phyloP scores from a whole-genome alignment of 2,329 filamentous ascomycete species.

The Neofusicoccum ribis region DNA sequence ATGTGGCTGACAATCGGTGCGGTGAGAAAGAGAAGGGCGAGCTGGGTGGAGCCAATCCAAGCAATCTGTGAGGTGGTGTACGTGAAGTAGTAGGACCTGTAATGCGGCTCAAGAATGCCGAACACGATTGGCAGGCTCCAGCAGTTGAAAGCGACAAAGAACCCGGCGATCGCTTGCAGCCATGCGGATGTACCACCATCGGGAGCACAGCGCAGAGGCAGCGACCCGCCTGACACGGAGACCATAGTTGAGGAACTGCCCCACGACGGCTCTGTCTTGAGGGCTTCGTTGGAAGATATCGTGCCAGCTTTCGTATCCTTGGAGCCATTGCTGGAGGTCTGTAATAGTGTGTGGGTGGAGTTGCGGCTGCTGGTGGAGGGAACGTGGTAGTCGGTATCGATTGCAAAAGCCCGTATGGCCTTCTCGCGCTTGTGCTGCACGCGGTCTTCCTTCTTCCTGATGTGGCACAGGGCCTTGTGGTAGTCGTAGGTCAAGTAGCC shows the following conservation, averaged over 20 bases:
- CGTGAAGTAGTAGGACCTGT: constrained; percentile 25
- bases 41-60: constrained; percentile 39
- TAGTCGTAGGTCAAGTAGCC: neutral
- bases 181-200: neutral
- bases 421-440: neutral
- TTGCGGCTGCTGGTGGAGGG: neutral
- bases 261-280: neutral
- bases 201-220: neutral
- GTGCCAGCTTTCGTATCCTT: neutral
- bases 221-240: neutral
- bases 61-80: constrained; percentile 30
- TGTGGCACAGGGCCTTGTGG: neutral
- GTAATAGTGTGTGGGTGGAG: neutral
- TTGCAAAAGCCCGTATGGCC: neutral
- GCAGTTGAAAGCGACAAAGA: constrained; percentile 23
- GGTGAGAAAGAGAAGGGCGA: constrained; percentile 35
- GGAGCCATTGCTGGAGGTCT: neutral
- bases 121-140: constrained; percentile 35
- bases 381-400: neutral
- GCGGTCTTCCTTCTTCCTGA: neutral
- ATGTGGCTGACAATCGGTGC: constrained; percentile 32
- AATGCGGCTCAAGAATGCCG: constrained; percentile 37
- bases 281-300: neutral
- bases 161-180: neutral
- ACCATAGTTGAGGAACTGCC: neutral